These are phyloP conservation scores for Aegilops longissima DNA, from an alignment of 176 grass and related monocot species.

Conservation along the genomic window DNA sequence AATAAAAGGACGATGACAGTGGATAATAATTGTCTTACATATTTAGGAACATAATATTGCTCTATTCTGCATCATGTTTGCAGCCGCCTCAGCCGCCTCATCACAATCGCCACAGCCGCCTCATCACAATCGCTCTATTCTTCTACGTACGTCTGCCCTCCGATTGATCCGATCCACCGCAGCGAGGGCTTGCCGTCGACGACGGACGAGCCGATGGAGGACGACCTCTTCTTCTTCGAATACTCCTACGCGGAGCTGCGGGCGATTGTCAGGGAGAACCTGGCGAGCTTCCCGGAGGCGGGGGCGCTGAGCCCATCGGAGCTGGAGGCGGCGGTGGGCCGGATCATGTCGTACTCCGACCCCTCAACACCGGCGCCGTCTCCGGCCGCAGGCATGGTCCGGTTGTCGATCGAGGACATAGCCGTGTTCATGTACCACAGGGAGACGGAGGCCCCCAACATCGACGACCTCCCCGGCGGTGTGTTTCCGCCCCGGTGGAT, in stretches of 20 bases:
- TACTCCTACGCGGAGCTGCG: not conserved
- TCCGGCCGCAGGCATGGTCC: not conserved
- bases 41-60: too few relatives aligned
- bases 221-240: too few relatives aligned
- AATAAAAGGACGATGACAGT: too few relatives aligned
- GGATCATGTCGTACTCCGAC: not conserved
- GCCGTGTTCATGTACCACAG: not conserved
- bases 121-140: too few relatives aligned
- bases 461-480: not conserved
- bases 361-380: not conserved
- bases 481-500: not conserved
- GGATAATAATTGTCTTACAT: too few relatives aligned
- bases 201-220: too few relatives aligned
- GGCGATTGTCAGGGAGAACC: not conserved
- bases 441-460: not conserved
- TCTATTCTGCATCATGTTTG: too few relatives aligned
- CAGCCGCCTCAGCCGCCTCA: too few relatives aligned
- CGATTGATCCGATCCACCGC: too few relatives aligned
- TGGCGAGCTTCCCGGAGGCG: not conserved
- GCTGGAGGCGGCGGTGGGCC: not conserved
- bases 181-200: too few relatives aligned
- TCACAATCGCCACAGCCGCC: too few relatives aligned
- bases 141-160: too few relatives aligned
- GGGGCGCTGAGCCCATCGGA: not conserved
- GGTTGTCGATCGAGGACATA: not conserved